Percentiles rank a stretch among this genome's conserved stretches.
Conservation (phyloP, 2,329 filamentous ascomycete species). For the Corinectria fuckeliana region DNA sequence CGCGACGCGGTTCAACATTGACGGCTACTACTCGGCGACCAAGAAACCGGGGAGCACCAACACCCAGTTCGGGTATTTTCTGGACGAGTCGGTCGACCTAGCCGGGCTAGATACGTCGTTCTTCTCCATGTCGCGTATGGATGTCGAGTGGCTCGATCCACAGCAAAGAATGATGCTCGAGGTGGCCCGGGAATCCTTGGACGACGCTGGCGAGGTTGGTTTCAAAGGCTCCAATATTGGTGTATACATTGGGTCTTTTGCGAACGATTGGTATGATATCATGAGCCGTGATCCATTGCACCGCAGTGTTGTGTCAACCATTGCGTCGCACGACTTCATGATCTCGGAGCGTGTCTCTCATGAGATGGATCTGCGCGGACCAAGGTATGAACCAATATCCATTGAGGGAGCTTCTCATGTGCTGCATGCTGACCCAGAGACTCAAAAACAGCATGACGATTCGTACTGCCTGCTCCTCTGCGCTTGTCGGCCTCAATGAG, state of each 20-base stretch:
- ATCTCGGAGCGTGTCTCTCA: background rate
- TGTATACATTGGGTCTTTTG: background rate
- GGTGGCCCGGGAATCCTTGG: background rate
- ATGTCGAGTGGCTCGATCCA: background rate
- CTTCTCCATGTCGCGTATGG: background rate
- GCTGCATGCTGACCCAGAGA: background rate
- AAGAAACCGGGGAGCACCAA: too few species aligned
- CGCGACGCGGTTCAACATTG: background rate
- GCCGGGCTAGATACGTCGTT: background rate
- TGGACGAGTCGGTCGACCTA: background rate
- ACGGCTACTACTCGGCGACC: background rate
- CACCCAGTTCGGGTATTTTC: background rate
- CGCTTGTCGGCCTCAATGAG: slow-evolving; percentile 40
- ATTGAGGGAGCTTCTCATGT: background rate
- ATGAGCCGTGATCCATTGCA: slow-evolving; percentile 3
- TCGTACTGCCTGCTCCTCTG: slow-evolving; percentile 45
- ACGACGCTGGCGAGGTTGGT: background rate
- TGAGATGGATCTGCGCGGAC: background rate
- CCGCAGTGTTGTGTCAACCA: background rate
- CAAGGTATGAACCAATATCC: slow-evolving; percentile 14
- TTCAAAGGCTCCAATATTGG: background rate
- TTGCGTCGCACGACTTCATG: background rate
- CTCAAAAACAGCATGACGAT: slow-evolving; percentile 41
- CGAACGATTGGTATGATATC: background rate
- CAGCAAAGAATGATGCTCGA: background rate